Base-by-base conservation (phyloP, 2,329 filamentous ascomycete genomes). In the Ascochyta clinopodiicola region DNA sequence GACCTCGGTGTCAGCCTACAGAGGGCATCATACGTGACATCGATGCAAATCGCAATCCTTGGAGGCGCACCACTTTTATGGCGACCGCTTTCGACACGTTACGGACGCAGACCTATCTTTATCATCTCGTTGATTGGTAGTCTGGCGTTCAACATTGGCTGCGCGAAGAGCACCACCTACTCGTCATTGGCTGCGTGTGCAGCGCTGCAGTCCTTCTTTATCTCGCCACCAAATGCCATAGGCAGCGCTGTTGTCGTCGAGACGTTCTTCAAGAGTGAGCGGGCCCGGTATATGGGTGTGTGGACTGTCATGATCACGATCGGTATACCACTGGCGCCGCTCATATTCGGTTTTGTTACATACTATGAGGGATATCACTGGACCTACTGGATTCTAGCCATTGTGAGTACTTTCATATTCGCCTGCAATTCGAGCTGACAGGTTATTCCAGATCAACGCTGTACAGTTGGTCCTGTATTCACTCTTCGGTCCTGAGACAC, bases 371-470 rank as follows among this genome's bases (percentile, higher is more conserved):
- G 81, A 0, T 86, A 83, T 51, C 77, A 81, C 15, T 86, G 84
- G 84, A 84, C 86, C 24, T 86, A 83, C 68, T 86, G 80, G 78
- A 78, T 81, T 21, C 71, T 86, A 21, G 82, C 82, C 1, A 86
- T 86, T 36, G 79, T 83, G 59, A 70, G 75, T 61, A 0, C 12
- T 19, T 17, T 32, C 31, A n/a, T 1, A 32, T 17, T 13, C 6
- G 3, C 24, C 27, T 2, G 21, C 21, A n/a, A 29, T 44, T 43
- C 53, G 43, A 54, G 8, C 24, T 35, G 38, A 63, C 31, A 51
- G 15, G 2, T 6, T 15, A 12, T 9, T 2, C 3, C 34, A 84
- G 81, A 80, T 80, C 62, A 86, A 87, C 53, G 82, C 77, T 44
- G 79, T 78, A 6, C 84, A 87, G 60, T 79, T 87, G 57, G 68